A percentile compares a stretch with the other conserved stretches of the same genome.
Conservation (phyloP, 2,329 filamentous ascomycete species). For the Colletotrichum godetiae region DNA sequence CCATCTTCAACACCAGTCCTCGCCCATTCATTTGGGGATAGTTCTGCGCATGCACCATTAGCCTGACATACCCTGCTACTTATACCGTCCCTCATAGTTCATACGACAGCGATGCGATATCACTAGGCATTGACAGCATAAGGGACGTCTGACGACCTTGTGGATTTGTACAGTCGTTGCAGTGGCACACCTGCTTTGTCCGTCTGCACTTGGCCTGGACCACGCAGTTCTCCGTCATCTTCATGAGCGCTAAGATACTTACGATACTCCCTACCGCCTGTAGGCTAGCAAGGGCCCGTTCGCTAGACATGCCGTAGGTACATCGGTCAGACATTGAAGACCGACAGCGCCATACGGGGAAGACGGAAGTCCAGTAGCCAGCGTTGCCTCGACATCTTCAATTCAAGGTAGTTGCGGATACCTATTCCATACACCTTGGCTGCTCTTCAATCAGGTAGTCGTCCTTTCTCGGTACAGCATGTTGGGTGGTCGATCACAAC, state of each 20-base stretch:
- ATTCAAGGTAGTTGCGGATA: not conserved
- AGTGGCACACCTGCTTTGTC: slow-evolving; percentile 14
- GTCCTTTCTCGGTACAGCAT: slow-evolving; percentile 4
- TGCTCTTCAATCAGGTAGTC: not conserved
- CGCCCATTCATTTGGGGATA: not conserved
- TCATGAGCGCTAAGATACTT: slow-evolving; percentile 21
- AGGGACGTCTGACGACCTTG: slow-evolving; percentile 6
- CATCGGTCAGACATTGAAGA: not conserved
- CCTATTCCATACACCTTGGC: not conserved
- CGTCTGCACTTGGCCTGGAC: slow-evolving; percentile 11
- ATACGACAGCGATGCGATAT: slow-evolving; percentile 12
- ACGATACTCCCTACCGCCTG: slow-evolving; percentile 12
- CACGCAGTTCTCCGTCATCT: slow-evolving; percentile 22
- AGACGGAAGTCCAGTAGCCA: not conserved
- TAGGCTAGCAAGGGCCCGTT: not conserved
- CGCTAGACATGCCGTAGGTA: slow-evolving; percentile 11
- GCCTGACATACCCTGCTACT: not conserved
- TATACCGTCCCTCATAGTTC: slow-evolving; percentile 20
- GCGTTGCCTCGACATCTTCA: not conserved
- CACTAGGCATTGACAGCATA: slow-evolving; percentile 18
- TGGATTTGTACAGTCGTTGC: not conserved
- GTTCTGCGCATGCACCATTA: not conserved
- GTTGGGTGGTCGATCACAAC: slow-evolving; percentile 7
- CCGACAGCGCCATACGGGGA: not conserved
- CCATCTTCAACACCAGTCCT: not conserved